These are phyloP conservation scores for Choanephora cucurbitarum DNA, from an alignment of 371 early-diverging fungal genomes.

Conservation along the genomic window DNA sequence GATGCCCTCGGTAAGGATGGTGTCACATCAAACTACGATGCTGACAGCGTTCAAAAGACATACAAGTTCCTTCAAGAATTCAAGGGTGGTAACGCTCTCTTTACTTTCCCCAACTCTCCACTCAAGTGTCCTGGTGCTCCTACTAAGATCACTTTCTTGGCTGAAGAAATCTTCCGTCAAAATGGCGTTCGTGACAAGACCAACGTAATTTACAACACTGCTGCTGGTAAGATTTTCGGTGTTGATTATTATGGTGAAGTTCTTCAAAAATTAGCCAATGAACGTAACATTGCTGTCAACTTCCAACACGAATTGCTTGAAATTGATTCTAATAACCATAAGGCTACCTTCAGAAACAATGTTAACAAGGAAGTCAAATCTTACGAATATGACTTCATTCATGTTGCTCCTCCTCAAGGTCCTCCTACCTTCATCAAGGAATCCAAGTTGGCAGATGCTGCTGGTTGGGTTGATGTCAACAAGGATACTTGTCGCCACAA, in stretches of 20 bases:
- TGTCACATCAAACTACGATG: conserved; percentile 83
- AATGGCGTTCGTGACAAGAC: conserved; percentile 71
- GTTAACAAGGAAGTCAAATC: conserved; percentile 58
- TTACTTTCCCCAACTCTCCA: conserved; percentile 89
- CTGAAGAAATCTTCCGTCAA: conserved; percentile 81
- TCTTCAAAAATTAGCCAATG: conserved; percentile 67
- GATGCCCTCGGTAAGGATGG: conserved; percentile 80
- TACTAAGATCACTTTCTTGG: conserved; percentile 88
- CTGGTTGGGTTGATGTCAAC: conserved; percentile 85
- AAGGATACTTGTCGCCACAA: conserved; percentile 78
- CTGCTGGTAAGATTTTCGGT: conserved; percentile 84
- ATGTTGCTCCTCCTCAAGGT: conserved; percentile 88
- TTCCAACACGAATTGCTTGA: conserved; percentile 72
- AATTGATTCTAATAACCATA: conserved; percentile 61
- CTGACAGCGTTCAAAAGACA: conserved; percentile 75
- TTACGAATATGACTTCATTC: conserved; percentile 79
- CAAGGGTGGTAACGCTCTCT: conserved; percentile 84
- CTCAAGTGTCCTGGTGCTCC: conserved; percentile 94
- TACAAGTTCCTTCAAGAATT: conserved; percentile 72
- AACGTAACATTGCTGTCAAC: conserved; percentile 72
- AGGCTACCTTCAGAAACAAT: conserved; percentile 73
- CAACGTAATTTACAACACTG: conserved; percentile 74
- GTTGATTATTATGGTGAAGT: conserved; percentile 84
- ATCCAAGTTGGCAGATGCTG: conserved; percentile 71
- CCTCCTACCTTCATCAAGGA: conserved; percentile 78